Evolutionary conservation across 306 rosid species (phyloP).

Genomic region (Lathyrus sativus): DNA sequence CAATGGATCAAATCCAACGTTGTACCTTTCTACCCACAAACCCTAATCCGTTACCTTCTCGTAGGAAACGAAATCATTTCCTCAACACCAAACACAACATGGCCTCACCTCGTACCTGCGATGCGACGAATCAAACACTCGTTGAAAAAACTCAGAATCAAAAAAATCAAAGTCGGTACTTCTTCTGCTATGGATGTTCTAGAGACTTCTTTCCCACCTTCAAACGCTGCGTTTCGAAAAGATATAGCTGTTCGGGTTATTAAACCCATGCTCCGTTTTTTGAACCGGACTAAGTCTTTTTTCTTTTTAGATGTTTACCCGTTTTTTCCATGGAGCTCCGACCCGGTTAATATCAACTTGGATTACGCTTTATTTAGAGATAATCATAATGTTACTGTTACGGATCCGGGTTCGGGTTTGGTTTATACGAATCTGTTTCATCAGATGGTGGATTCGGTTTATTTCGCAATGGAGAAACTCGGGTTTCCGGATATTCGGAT

Average conservation of each 20-base stretch:
- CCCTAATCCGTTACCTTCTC: conserved; percentile 70
- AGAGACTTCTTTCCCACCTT: conserved; percentile 73
- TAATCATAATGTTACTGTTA: conserved; percentile 41
- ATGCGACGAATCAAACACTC: conserved; percentile 59
- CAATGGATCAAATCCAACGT: conserved; percentile 60
- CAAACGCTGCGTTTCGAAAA: conserved; percentile 69
- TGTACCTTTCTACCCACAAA: conserved; percentile 56
- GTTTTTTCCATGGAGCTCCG: conserved; percentile 64
- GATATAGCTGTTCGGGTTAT: conserved; percentile 54
- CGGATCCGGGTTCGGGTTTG: conserved; percentile 68
- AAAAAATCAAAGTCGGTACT: conserved; percentile 73
- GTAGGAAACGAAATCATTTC: conserved; percentile 76
- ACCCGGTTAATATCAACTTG: conserved; percentile 52
- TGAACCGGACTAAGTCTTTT: conserved; percentile 65
- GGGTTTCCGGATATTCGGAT: conserved; percentile 72
- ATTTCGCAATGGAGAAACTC: conserved; percentile 70
- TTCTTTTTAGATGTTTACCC: conserved; percentile 84
- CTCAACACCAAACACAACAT: conserved; percentile 38
- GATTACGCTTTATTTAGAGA: conserved; percentile 58
- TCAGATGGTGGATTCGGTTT: conserved; percentile 83
- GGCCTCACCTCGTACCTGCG: conserved; percentile 67
- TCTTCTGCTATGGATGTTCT: conserved; percentile 68
- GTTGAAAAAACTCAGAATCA: conserved; percentile 42
- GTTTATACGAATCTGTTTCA: conserved; percentile 70
- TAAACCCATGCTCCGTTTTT: conserved; percentile 63